Conservation (phyloP, 345 rosid genomes). For the Acer saccharum region DNA sequence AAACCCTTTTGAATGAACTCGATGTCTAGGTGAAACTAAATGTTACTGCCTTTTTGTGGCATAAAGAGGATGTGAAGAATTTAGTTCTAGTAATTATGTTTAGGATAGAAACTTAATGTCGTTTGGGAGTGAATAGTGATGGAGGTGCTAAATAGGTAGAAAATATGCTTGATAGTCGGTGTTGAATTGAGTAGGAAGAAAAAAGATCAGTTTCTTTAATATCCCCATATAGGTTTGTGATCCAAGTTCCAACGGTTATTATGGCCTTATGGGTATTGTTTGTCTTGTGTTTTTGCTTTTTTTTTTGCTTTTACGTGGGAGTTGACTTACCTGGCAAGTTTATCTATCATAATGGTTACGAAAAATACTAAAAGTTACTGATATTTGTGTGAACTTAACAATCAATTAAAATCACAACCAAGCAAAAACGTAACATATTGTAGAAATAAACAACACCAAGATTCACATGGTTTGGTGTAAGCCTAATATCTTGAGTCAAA, state of each 20-base stretch:
- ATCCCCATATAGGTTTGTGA: background rate
- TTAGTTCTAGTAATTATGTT: background rate
- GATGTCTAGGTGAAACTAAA: background rate
- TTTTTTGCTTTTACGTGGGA: background rate
- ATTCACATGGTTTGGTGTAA: no score
- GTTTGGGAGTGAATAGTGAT: background rate
- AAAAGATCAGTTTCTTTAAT: background rate
- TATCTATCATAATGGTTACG: background rate
- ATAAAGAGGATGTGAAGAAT: background rate
- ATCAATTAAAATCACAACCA: no score
- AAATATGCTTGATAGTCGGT: background rate
- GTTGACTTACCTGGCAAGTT: background rate
- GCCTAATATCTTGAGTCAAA: no score
- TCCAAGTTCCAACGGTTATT: background rate
- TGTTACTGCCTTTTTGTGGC: background rate
- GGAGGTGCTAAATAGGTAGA: background rate
- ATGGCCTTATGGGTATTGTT: no score
- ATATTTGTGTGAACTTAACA: no score
- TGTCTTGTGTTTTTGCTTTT: background rate
- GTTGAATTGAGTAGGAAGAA: background rate
- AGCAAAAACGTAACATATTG: no score
- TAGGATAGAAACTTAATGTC: no score
- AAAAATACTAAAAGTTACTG: no score
- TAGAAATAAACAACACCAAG: no score
- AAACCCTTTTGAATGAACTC: background rate